A percentile compares a stretch with the other conserved stretches of the same genome.
Conservation (phyloP, 2,329 filamentous ascomycete genomes). For the Trichoderma pleuroti region DNA sequence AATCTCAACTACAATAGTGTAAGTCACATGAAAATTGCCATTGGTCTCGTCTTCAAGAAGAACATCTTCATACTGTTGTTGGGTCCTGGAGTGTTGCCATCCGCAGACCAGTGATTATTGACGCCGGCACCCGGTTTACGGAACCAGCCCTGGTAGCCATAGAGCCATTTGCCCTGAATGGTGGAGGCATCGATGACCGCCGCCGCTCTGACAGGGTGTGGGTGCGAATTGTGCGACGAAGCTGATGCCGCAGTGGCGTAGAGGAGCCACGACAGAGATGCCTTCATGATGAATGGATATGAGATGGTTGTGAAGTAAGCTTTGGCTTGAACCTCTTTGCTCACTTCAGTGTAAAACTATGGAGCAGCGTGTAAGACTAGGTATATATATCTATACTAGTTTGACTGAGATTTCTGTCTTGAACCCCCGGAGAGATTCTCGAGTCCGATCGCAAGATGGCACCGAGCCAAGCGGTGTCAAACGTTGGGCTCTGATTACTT, state of each 20-base stretch:
- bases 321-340: background rate
- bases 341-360: background rate
- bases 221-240: background rate
- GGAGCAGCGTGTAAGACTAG: background rate
- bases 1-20: conserved; percentile 2
- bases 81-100: conserved; percentile 13
- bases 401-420: background rate
- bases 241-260: conserved; percentile 6
- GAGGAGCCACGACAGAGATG: conserved; percentile 3
- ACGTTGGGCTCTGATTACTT: background rate
- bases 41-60: background rate
- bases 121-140: conserved; percentile 14
- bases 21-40: background rate
- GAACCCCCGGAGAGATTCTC: background rate
- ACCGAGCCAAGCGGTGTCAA: background rate
- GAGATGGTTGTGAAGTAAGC: background rate
- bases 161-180: conserved; percentile 14
- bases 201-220: background rate
- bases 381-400: background rate
- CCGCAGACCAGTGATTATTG: conserved; percentile 15
- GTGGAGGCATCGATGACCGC: conserved; percentile 7
- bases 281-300: background rate
- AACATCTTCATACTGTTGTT: background rate
- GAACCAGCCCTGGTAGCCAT: conserved; percentile 18
- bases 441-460: background rate